Conservation (phyloP, 768 basidiomycete genomes). For the Paxillus involutus region DNA sequence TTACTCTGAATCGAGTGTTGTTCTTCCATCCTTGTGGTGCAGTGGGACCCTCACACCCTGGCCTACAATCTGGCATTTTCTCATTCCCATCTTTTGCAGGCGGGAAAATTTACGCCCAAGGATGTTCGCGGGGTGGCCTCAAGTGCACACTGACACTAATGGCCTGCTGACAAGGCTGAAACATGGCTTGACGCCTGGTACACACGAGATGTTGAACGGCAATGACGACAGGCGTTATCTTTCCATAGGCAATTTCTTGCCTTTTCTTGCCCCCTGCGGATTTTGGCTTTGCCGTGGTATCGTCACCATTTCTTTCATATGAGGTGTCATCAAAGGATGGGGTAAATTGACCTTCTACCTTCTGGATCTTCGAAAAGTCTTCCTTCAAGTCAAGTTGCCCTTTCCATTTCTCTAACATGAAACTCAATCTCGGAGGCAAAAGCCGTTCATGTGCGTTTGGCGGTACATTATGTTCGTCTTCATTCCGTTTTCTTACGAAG, state of each 20-base stretch:
- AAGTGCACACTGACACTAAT: too few relatives aligned
- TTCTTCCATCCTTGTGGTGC: neutral
- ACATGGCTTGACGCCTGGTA: neutral
- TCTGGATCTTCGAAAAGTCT: neutral
- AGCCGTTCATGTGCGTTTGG: conserved; percentile 13
- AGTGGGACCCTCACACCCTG: too few relatives aligned
- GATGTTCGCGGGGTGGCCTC: neutral
- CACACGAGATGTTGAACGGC: neutral
- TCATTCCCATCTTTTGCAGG: neutral
- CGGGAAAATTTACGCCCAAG: neutral
- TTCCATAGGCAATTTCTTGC: neutral
- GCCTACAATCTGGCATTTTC: neutral
- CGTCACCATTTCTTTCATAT: conserved; percentile 18
- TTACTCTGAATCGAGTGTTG: neutral
- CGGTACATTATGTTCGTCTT: too few relatives aligned
- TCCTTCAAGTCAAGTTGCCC: neutral
- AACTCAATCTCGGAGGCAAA: conserved; percentile 8
- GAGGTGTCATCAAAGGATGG: conserved; percentile 2
- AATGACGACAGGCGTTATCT: neutral
- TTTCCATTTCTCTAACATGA: conserved; percentile 7
- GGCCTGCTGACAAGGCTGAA: neutral
- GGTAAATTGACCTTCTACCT: neutral
- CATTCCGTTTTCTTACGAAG: too few relatives aligned
- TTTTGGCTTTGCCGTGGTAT: conserved; percentile 9
- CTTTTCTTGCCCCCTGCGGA: neutral